These are phyloP conservation scores for Monosporascus sp. DNA, from an alignment of 2,329 filamentous ascomycete species.

Conservation along the genomic window DNA sequence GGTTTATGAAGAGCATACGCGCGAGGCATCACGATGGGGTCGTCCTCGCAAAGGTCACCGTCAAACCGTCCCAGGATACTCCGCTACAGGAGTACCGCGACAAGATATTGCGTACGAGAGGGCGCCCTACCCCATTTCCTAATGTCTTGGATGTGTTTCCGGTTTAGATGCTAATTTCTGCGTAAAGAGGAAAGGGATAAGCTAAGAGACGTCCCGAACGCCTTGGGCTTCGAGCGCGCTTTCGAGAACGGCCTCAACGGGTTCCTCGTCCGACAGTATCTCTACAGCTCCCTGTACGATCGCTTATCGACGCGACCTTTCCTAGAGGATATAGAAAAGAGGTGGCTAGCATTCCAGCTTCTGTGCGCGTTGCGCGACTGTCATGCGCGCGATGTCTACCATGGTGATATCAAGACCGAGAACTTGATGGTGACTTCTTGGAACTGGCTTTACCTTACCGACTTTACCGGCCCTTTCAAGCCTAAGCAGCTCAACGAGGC, in stretches of 20 bases:
- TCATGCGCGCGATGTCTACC: conserved; percentile 82
- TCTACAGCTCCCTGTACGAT: conserved; percentile 96
- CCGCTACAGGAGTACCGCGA: conserved; percentile 74
- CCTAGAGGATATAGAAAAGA: conserved; percentile 95
- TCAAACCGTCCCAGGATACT: conserved; percentile 77
- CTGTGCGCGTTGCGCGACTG: conserved; percentile 89
- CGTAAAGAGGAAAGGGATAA: conserved; percentile 68
- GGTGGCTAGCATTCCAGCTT: conserved; percentile 95
- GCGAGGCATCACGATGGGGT: conserved; percentile 86
- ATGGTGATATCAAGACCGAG: conserved; percentile 98
- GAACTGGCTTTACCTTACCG: conserved; percentile 98
- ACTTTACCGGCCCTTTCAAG: conserved; percentile 95
- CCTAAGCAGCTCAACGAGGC: conserved; percentile 90
- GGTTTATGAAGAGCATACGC: conserved; percentile 95
- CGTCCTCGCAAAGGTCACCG: conserved; percentile 88
- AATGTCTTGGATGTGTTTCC: not conserved
- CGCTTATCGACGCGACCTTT: conserved; percentile 94
- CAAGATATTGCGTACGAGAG: conserved; percentile 63
- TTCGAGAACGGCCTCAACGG: conserved; percentile 89
- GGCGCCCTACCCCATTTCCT: not conserved
- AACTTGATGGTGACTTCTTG: conserved; percentile 96
- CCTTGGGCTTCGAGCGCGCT: conserved; percentile 81
- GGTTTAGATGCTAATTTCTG: conserved; percentile 4
- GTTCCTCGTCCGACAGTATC: conserved; percentile 88
- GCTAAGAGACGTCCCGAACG: conserved; percentile 82